Conservation (phyloP, 345 rosid species). For the Eucalyptus microcorys region DNA sequence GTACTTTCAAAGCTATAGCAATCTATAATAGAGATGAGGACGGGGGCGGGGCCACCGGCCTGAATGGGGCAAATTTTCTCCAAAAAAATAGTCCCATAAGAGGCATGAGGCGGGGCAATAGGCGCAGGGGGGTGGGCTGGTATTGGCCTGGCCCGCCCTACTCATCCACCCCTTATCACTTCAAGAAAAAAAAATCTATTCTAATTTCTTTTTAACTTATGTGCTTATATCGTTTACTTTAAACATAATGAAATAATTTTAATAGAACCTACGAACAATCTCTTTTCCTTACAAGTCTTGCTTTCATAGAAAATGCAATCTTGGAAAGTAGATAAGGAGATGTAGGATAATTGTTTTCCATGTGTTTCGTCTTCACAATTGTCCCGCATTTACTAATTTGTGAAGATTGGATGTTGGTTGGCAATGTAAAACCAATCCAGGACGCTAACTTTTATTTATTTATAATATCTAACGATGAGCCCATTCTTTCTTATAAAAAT, state of each 20-base stretch:
- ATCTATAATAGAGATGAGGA: background rate
- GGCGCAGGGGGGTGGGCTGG: background rate
- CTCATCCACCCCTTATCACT: background rate
- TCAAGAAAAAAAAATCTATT: background rate
- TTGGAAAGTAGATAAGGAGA: background rate
- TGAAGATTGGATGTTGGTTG: background rate
- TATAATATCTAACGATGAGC: background rate
- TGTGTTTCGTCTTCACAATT: background rate
- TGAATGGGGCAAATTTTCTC: background rate
- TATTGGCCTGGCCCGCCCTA: background rate
- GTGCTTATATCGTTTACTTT: background rate
- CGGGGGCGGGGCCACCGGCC: background rate
- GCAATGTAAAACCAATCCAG: background rate
- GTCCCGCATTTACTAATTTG: background rate
- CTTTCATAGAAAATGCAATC: background rate
- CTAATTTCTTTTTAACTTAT: background rate
- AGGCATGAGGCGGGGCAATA: background rate
- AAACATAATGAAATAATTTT: background rate
- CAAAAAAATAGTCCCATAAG: background rate
- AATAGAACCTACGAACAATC: background rate
- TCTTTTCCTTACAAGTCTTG: background rate
- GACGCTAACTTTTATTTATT: background rate
- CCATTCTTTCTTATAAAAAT: background rate
- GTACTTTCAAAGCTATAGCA: background rate
- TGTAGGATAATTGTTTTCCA: background rate